phyloP scores from a whole-genome alignment of 768 basidiomycete species.

The Pleurotus tuoliensis region DNA sequence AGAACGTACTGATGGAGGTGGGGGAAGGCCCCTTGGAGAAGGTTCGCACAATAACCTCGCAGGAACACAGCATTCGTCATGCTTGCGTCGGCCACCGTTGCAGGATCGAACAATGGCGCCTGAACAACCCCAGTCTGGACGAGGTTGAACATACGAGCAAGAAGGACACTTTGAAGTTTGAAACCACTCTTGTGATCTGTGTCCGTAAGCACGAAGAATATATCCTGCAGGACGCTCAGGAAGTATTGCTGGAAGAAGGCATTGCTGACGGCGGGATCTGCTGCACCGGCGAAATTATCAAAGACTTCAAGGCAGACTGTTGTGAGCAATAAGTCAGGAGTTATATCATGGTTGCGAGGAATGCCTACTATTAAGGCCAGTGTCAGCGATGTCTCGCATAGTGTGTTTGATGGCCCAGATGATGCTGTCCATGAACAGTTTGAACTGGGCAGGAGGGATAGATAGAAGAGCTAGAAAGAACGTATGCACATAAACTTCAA shows the following conservation, averaged over 20 bases:
- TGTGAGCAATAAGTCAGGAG: background rate
- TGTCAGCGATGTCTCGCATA: slow-evolving; percentile 97
- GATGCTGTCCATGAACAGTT: slow-evolving; percentile 96
- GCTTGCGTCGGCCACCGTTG: slow-evolving; percentile 62
- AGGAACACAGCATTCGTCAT: slow-evolving; percentile 80
- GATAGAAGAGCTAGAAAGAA: slow-evolving; percentile 63
- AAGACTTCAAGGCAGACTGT: slow-evolving; percentile 90
- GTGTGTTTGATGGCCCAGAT: slow-evolving; percentile 99
- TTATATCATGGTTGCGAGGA: background rate
- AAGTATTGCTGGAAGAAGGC: slow-evolving; percentile 97
- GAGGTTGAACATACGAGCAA: slow-evolving; percentile 90
- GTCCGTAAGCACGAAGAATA: slow-evolving; percentile 96
- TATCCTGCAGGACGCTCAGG: slow-evolving; percentile 89
- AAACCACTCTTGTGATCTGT: slow-evolving; percentile 99
- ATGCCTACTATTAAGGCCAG: slow-evolving; percentile 68
- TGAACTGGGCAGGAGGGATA: slow-evolving; percentile 91
- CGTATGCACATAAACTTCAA: slow-evolving; percentile 4
- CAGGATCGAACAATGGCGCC: slow-evolving; percentile 81
- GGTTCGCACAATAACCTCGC: slow-evolving; percentile 79
- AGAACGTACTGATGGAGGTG: slow-evolving; percentile 77
- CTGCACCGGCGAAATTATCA: slow-evolving; percentile 83
- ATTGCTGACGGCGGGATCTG: slow-evolving; percentile 76
- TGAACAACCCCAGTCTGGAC: slow-evolving; percentile 79
- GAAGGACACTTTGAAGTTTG: slow-evolving; percentile 90
- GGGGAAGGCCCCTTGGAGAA: slow-evolving; percentile 87